Base-by-base conservation (phyloP, 805 yeast genomes). In the Candida nanaspora region DNA sequence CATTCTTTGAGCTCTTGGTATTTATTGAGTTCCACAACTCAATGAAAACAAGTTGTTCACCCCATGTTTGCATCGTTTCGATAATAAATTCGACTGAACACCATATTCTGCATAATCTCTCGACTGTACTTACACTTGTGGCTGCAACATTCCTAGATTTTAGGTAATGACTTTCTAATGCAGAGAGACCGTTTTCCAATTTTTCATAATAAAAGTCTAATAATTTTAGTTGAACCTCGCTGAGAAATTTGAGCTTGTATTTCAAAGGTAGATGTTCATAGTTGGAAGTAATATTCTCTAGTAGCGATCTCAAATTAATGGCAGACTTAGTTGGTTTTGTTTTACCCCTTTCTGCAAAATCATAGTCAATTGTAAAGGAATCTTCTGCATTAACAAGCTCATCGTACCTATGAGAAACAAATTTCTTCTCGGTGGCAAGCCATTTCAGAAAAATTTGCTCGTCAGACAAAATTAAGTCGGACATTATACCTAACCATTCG, bases 271-370 rank as follows among this genome's bases (percentile, higher is more conserved):
- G 65, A 21, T 78, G 65, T 29, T 64, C 63, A 58, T 78, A 78
- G 45, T 75, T 78, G 14, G 65, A 64, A 3, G 80, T 77, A 40
- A 80, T 66, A 35, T 73, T 72, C 46, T 78, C 77, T 19, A 83
- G 58, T 33, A 84, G 56, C 48, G 78, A 78, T 33, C 68, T 68
- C 44, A 83, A 55, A 37, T 76, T 73, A 30, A 70, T 64, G 0
- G 88, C 77, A 1, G 86, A 74, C 45, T 72, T 72, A 0, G 87
- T 81, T 0, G 91, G 88, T 44, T 70, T 71, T 0, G 77, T 68
- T 39, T 58, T 57, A 6, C 56, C 57, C n/a, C 42, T 46, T 35
- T 62, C 69, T 9, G 60, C 69, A 14, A 66, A 68, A 38, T 83
- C 89, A 45, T 59, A 63, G 50, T 83, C 89, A 25, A 82, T 72